Percentiles rank a stretch among this genome's conserved stretches.
These are phyloP conservation scores for Mucor circinelloides DNA, from an alignment of 371 early-diverging fungal species.

Conservation along the genomic window DNA sequence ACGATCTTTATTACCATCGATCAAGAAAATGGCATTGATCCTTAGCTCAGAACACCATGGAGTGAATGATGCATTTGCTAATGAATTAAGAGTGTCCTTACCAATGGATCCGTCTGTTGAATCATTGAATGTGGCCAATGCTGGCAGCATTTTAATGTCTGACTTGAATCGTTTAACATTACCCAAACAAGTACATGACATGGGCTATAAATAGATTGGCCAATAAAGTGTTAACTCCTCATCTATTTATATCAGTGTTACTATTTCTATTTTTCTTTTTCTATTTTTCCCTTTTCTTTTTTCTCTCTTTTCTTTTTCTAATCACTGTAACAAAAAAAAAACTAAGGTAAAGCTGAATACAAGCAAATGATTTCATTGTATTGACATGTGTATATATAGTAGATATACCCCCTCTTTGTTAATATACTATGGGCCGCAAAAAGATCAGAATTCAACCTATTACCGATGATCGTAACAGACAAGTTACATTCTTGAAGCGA, in stretches of 20 bases:
- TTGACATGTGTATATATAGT: neutral
- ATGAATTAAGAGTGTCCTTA: slow-evolving; percentile 55
- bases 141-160: slow-evolving; percentile 59
- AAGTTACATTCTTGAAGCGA: slow-evolving; percentile 95
- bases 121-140: slow-evolving; percentile 58
- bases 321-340: neutral
- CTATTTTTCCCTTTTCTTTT: neutral
- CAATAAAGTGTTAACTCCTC: neutral
- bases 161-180: slow-evolving; percentile 50
- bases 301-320: neutral
- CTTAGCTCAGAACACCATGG: slow-evolving; percentile 59
- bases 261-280: slow-evolving; percentile 1
- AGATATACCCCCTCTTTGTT: neutral
- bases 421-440: slow-evolving; percentile 84
- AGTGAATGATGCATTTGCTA: slow-evolving; percentile 30
- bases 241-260: neutral
- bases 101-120: slow-evolving; percentile 56
- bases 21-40: slow-evolving; percentile 49
- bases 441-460: slow-evolving; percentile 97
- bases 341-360: neutral
- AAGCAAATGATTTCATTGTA: neutral
- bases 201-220: slow-evolving; percentile 5
- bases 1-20: neutral
- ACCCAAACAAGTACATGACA: neutral
- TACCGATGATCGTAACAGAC: slow-evolving; percentile 91